These are phyloP conservation scores for Phytophthora megakarya DNA, from an alignment of 352 stramenopile species.

Conservation along the genomic window DNA sequence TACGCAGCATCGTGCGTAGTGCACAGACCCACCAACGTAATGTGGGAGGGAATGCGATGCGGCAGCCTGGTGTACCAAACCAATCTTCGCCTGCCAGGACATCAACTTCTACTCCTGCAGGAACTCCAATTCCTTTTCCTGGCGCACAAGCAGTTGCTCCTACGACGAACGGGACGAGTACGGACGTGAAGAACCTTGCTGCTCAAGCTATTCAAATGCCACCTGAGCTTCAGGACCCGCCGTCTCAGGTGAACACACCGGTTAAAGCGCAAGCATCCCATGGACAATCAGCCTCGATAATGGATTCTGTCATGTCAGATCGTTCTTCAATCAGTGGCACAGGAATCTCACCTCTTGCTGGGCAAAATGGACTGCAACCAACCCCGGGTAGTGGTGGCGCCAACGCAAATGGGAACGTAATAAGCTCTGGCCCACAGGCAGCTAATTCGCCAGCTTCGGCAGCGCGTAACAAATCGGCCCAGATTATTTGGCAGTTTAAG, in stretches of 20 bases:
- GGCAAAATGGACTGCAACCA: slow-evolving; percentile 28
- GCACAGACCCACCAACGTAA: slow-evolving; percentile 69
- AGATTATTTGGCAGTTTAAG: slow-evolving; percentile 87
- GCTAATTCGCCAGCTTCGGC: slow-evolving; percentile 32
- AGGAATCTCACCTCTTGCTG: slow-evolving; percentile 40
- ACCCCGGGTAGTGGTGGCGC: slow-evolving; percentile 6
- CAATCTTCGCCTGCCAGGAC: slow-evolving; percentile 21
- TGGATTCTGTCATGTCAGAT: slow-evolving; percentile 56
- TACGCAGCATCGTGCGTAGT: slow-evolving; percentile 94
- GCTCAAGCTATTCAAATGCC: slow-evolving; percentile 81
- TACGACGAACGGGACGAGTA: slow-evolving; percentile 10
- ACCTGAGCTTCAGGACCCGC: slow-evolving; percentile 62
- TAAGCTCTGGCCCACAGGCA: slow-evolving; percentile 12
- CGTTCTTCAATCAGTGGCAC: slow-evolving; percentile 42
- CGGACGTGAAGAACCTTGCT: slow-evolving; percentile 29
- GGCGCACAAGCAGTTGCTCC: slow-evolving; percentile 49
- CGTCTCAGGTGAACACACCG: slow-evolving; percentile 33
- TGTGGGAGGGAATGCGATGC: slow-evolving; percentile 39
- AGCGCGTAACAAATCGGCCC: slow-evolving; percentile 68
- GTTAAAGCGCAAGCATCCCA: slow-evolving; percentile 43
- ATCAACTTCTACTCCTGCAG: slow-evolving; percentile 23
- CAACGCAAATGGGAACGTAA: slow-evolving; percentile 20
- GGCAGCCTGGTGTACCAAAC: slow-evolving; percentile 33
- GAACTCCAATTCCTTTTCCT: slow-evolving; percentile 64
- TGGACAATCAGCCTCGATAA: slow-evolving; percentile 38